A percentile compares a stretch with the other conserved stretches of the same genome.
These are phyloP conservation scores for Scheffersomyces stipitis DNA, from an alignment of 805 yeast species.

Conservation along the genomic window DNA sequence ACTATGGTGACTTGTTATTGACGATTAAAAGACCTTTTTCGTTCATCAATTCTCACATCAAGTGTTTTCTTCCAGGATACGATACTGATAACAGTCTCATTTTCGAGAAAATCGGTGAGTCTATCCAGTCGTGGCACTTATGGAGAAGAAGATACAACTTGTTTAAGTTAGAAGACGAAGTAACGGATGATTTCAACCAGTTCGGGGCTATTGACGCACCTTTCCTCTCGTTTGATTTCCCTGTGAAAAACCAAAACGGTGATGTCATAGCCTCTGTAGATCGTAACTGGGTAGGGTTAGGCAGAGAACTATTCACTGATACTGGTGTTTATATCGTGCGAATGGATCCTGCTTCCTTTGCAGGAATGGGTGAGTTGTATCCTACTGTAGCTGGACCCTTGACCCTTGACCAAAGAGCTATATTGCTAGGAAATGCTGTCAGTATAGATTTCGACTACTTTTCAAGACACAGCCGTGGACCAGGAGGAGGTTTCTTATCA, in stretches of 20 bases:
- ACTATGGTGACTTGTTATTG: constrained; percentile 56
- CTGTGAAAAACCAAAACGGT: constrained; percentile 60
- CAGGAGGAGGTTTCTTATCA: constrained; percentile 45
- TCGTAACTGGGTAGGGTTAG: constrained; percentile 93
- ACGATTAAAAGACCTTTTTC: constrained; percentile 82
- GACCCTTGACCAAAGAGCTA: constrained; percentile 80
- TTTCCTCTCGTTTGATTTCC: constrained; percentile 82
- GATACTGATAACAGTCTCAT: constrained; percentile 34
- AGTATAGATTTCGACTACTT: constrained; percentile 95
- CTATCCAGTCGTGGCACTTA: constrained; percentile 90
- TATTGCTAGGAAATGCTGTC: constrained; percentile 81
- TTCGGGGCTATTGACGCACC: constrained; percentile 89
- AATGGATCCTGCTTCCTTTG: constrained; percentile 73
- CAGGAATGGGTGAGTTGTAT: constrained; percentile 53
- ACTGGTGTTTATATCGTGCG: constrained; percentile 88
- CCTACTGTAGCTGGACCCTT: constrained; percentile 54
- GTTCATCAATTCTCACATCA: constrained; percentile 84
- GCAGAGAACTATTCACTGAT: constrained; percentile 90
- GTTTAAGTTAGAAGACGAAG: constrained; percentile 49
- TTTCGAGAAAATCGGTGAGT: constrained; percentile 69
- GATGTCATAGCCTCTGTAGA: constrained; percentile 73
- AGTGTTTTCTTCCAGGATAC: constrained; percentile 61
- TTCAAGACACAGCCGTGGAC: constrained; percentile 78
- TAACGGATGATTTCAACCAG: constrained; percentile 57
- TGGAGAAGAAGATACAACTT: constrained; percentile 90